Conservation (phyloP, 2,329 filamentous ascomycete species). For the Curvularia spicifera region DNA sequence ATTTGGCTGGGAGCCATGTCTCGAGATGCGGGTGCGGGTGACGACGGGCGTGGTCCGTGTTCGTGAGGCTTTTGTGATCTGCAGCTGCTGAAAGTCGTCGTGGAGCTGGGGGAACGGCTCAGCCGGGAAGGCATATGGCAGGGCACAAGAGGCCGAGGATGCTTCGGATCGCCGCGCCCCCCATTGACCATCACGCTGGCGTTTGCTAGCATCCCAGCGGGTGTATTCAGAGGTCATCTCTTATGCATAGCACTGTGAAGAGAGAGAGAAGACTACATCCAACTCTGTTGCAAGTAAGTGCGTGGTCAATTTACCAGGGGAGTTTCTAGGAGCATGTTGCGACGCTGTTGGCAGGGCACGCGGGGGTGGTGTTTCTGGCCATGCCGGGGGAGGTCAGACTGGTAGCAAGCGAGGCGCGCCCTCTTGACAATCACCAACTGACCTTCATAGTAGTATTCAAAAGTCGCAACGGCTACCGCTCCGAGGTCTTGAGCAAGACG, state of each 20-base stretch:
- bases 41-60: conserved; percentile 45
- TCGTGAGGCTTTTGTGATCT: conserved; percentile 35
- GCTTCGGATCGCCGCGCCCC: conserved; percentile 31
- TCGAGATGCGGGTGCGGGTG: conserved; percentile 44
- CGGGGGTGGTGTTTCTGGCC: conserved; percentile 10
- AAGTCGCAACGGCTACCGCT: conserved; percentile 30
- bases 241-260: conserved; percentile 44
- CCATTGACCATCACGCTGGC: conserved; percentile 42
- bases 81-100: conserved; percentile 35
- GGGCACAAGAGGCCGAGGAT: conserved; percentile 27
- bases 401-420: conserved; percentile 21
- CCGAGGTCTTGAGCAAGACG: conserved; percentile 21
- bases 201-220: conserved; percentile 43
- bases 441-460: conserved; percentile 41
- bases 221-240: conserved; percentile 48
- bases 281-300: conserved; percentile 38
- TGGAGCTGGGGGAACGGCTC: conserved; percentile 34
- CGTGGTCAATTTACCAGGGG: conserved; percentile 3
- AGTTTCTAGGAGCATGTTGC: conserved; percentile 11
- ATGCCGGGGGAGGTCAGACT: conserved; percentile 10
- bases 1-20: conserved; percentile 47
- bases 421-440: conserved; percentile 42
- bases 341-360: conserved; percentile 16
- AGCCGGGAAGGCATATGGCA: conserved; percentile 39
- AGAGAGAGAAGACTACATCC: conserved; percentile 23